Evolutionary conservation across 192 early-diverging fungal genomes (phyloP), one percentile per base, ranked within the genome.

Genomic region (Dissophora globulifera): DNA sequence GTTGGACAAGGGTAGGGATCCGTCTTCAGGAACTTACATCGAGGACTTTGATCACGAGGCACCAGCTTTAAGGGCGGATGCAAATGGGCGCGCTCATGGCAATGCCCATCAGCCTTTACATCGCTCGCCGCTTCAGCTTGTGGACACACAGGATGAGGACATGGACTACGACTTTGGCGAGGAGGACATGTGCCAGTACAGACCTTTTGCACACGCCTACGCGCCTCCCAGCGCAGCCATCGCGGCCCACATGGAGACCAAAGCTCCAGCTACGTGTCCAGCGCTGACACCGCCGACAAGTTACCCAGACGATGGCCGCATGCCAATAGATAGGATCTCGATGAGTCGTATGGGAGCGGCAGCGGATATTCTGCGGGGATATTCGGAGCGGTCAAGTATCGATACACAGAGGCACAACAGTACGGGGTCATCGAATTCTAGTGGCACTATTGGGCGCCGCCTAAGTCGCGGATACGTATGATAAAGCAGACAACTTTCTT

Each of bases 211-310:
- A 0, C 69, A 72, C 10, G 23, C 66, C 16, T 75, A 65, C 20
- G 46, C 62, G 1, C 69, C 69, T 12, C 70, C 62, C 1, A 75
- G 62, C 23, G 62, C 70, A 20, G 62, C 62, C 13, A 75, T 75
- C 31, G 58, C 61, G 0, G 38, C 54, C 0, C 27, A 42, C 27
- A 54, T 75, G 19, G 70, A 66, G n/a, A 66, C 70, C 13, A 75
- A 75, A 29, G 70, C 70, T 1, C 69, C 49, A 30, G 54, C 61
- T 6, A 63, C 61, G 17, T 65, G 62, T 0, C 70, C 70, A 20
- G 31, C 70, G 0, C 23, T 75, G 6, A 75, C 70, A 2, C 62
- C 70, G 0, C 70, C 70, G 3, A 31, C 70, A 16, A 16, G 26
- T 0, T 58, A 60, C n/a, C 50, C 70, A 1, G 62, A 75, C 0